These are phyloP conservation scores for Ocimum tenuiflorum DNA, from an alignment of 257 asterid species.

Conservation along the genomic window DNA sequence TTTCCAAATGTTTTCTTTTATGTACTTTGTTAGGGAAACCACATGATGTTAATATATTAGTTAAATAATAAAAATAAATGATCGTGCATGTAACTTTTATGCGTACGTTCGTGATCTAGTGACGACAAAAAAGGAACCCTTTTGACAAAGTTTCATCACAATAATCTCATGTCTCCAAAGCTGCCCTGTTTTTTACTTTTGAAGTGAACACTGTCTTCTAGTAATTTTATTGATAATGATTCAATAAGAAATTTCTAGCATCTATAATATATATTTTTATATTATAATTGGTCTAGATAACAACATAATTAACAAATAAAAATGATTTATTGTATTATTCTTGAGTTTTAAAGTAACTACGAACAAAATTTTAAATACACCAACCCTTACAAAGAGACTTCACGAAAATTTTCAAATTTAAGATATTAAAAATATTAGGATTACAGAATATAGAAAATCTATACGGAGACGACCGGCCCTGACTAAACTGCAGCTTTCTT, in stretches of 20 bases:
- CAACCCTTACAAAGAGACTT: too few species aligned
- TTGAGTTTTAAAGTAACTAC: too few species aligned
- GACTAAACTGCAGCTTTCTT: constrained; percentile 18
- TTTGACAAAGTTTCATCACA: background rate
- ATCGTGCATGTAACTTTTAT: constrained; percentile 4
- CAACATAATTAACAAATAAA: too few species aligned
- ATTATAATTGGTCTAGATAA: too few species aligned
- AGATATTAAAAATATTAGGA: too few species aligned
- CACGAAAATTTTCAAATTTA: too few species aligned
- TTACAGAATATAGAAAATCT: background rate
- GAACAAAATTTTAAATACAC: too few species aligned
- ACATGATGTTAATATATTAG: constrained; percentile 11
- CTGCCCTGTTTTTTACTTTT: background rate
- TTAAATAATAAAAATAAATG: background rate
- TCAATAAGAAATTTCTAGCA: background rate
- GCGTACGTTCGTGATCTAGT: constrained; percentile 8
- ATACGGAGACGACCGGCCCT: background rate
- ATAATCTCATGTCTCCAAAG: background rate
- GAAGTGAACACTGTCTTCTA: background rate
- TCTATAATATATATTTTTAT: too few species aligned
- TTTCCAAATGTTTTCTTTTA: background rate
- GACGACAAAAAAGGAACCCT: background rate
- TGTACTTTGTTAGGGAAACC: constrained; percentile 21
- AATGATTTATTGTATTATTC: too few species aligned
- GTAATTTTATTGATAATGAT: background rate